Evolutionary conservation across 176 grass and related monocot species (phyloP), one percentile per base, ranked within the genome.

Genomic region (Cenchrus purpureus): DNA sequence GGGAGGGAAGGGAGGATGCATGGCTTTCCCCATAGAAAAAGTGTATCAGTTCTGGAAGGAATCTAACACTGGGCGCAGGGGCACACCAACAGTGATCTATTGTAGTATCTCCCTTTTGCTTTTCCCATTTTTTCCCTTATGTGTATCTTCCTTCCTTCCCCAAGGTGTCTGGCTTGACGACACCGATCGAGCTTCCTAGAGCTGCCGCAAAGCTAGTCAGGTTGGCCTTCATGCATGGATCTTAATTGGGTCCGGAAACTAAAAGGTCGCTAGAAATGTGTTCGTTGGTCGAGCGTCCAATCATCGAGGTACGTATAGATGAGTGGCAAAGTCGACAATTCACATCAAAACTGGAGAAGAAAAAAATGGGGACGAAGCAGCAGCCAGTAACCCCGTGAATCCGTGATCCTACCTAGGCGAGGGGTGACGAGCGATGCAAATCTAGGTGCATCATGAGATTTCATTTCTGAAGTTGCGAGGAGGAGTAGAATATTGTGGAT

Each of bases 371-470:
- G 2, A 28, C 20, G 20, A 9, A 62, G 59, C 20, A 3, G 59
- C 61, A 29, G 60, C 4, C 61, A 29, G 13, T 13, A 2, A 8
- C 62, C 7, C 31, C 5, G 2, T 7, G 54, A 56, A 16, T 31
- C 31, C 31, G 29, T 66, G 17, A 71, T 80, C 17, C 61, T 80
- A 37, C 9, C 78, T 68, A 81, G 32, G 10, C 15, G 53, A 55
- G 53, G 53, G 53, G 48, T 55, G 51, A 75, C 15, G 73, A 75
- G 17, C 73, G 54, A 19, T 56, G 16, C 54, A 72, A 15, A 65
- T 34, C 63, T 65, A 56, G 43, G 4, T 2, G n/a, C 71, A 73
- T 73, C 48, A 71, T 71, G 68, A 71, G 68, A 71, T 48, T 46
- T 71, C 17, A 0, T 45, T 45, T 45, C 40, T 5, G 20, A 14